Conservation (phyloP, 2,329 filamentous ascomycete genomes). For the Didymella exigua region DNA sequence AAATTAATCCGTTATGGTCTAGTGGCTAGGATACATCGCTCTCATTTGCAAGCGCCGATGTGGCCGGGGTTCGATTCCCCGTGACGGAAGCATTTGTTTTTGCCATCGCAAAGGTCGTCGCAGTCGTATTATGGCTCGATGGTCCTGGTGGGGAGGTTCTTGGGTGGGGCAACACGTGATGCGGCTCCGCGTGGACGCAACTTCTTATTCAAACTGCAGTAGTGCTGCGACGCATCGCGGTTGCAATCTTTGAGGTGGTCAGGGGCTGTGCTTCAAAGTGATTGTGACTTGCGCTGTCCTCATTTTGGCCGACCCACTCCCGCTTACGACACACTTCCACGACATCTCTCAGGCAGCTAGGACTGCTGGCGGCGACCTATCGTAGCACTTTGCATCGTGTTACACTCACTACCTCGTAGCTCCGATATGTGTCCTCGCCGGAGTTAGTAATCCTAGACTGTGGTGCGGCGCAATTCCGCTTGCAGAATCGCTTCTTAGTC, state of each 20-base stretch:
- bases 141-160: neutral
- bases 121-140: too few species aligned
- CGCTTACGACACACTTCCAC: neutral
- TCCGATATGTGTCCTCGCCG: neutral
- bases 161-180: neutral
- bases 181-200: neutral
- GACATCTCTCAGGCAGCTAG: neutral
- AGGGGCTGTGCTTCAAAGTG: neutral
- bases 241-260: too few species aligned
- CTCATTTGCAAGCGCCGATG: slow-evolving; percentile 3
- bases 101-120: too few species aligned
- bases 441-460: neutral
- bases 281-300: neutral
- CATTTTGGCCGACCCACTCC: neutral
- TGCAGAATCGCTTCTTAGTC: slow-evolving; percentile 2
- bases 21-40: slow-evolving; percentile 14
- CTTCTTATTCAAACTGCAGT: neutral
- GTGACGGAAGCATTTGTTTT: slow-evolving; percentile 3
- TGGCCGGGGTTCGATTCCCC: slow-evolving; percentile 9
- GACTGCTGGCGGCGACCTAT: neutral
- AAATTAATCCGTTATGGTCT: neutral
- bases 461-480: slow-evolving; percentile 10
- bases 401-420: neutral
- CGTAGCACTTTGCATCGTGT: neutral
- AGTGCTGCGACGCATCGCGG: neutral